Percentiles rank a stretch among this genome's conserved stretches.
Conservation (phyloP, 495 filamentous ascomycete species). For the Durotheca rogersii region DNA sequence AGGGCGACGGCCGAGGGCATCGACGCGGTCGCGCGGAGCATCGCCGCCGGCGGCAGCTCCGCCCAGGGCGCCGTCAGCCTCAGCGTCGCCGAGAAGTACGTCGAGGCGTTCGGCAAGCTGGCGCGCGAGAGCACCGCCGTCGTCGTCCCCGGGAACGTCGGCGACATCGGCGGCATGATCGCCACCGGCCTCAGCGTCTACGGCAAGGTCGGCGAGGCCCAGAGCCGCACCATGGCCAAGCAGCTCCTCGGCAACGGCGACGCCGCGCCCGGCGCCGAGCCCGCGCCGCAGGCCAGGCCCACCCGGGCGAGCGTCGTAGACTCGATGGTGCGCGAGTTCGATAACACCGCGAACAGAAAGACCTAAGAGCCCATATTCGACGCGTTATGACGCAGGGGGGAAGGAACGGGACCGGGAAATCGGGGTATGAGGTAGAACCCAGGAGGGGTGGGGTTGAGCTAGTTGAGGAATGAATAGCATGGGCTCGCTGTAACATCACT, state of each 20-base stretch:
- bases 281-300: constrained; percentile 20
- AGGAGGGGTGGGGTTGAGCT: background rate
- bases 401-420: background rate
- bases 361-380: too few species aligned
- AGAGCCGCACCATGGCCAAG: constrained; percentile 67
- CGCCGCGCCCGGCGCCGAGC: constrained; percentile 18
- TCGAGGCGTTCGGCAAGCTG: constrained; percentile 88
- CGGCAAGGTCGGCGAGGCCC: constrained; percentile 86
- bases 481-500: background rate
- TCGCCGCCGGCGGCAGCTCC: constrained; percentile 65
- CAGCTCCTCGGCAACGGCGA: constrained; percentile 39
- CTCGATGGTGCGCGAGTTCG: constrained; percentile 41
- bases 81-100: constrained; percentile 94
- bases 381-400: too few species aligned
- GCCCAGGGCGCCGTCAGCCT: constrained; percentile 83
- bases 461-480: background rate
- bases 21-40: constrained; percentile 74
- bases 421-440: background rate
- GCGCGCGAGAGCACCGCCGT: constrained; percentile 93
- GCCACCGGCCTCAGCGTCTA: constrained; percentile 94
- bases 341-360: constrained; percentile 31
- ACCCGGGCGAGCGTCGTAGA: constrained; percentile 37
- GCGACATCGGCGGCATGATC: constrained; percentile 97
- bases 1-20: constrained; percentile 86
- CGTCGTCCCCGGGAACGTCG: constrained; percentile 93